Conservation (phyloP, 208 protist species). For the Leishmania major region DNA sequence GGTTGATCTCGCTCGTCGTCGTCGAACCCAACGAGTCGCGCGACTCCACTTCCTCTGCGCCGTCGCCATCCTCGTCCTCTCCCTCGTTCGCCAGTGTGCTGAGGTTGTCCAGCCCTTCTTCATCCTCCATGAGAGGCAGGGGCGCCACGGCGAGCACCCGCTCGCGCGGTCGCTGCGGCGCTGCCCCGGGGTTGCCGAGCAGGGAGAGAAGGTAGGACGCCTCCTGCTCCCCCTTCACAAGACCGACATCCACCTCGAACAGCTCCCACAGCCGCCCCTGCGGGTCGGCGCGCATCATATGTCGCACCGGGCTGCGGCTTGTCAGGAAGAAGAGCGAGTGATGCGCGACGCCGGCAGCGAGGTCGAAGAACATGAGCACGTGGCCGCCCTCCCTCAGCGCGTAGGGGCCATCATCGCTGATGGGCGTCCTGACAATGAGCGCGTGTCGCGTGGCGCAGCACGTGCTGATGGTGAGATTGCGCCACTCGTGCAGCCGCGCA, state of each 20-base stretch:
- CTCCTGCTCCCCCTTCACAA: constrained; percentile 28
- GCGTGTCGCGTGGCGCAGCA: constrained; percentile 30
- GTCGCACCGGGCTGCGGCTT: constrained; percentile 35
- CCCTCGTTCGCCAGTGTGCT: constrained; percentile 5
- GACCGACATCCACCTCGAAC: constrained; percentile 46
- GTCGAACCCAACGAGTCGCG: background rate
- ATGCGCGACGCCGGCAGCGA: constrained; percentile 34
- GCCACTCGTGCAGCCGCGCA: constrained; percentile 49
- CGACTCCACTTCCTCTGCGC: background rate
- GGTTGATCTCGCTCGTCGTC: background rate
- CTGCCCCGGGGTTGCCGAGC: constrained; percentile 15
- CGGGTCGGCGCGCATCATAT: constrained; percentile 45
- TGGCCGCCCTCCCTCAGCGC: constrained; percentile 31
- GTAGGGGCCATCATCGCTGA: constrained; percentile 38
- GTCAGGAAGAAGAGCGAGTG: constrained; percentile 45
- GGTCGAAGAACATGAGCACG: constrained; percentile 54
- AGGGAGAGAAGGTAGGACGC: constrained; percentile 35
- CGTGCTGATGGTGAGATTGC: constrained; percentile 32
- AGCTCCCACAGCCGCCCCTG: constrained; percentile 43
- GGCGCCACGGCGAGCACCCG: constrained; percentile 30
- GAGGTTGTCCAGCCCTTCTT: constrained; percentile 10
- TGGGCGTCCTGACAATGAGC: constrained; percentile 35
- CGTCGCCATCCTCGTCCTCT: background rate
- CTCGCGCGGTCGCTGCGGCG: constrained; percentile 24
- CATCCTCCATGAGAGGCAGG: constrained; percentile 30